Evolutionary conservation across 2,329 filamentous ascomycete species (phyloP), one percentile per base, ranked within the genome.

Genomic region (Scorias spongiosa): DNA sequence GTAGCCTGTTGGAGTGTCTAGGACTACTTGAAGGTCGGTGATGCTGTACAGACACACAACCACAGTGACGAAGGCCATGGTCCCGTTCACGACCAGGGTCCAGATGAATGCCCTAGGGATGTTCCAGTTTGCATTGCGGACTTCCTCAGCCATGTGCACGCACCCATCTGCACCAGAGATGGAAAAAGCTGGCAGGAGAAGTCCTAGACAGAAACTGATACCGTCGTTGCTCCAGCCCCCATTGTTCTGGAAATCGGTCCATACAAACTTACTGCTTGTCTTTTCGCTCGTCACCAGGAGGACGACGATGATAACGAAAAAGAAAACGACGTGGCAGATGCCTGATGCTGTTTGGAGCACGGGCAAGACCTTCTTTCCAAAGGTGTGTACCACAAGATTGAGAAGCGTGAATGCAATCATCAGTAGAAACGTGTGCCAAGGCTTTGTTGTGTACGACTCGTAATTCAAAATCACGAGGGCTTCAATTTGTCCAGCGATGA

Each of bases 71-170:
- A 37, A 37, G 34, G 34, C 34, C 34, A 37, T 37, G 7, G 20
- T 26, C 3, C 20, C 20, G 8, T 37, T 37, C n/a, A 66, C 60
- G 26, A 64, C 55, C 17, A 65, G 57, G 1, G 66, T 63, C 52
- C 66, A 66, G 38, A 70, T 57, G 42, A 68, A 63, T n/a, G 63
- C 64, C 12, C 62, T 60, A 0, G 68, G 69, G 1, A 71, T 63
- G 18, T 55, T 52, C 2, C 49, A 54, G 37, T 49, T 51, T 1
- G 66, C 65, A 12, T 65, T 60, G 41, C 67, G 66, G 2, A 69
- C 63, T 43, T 68, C 57, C 20, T 60, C 59, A 18, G 54, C 57
- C 63, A 70, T 67, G 44, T 72, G 69, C 0, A 72, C 58, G 10
- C 65, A 64, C 9, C 66, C 63, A 39, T 72, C 69, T 41, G 68